These are phyloP conservation scores for Cladosporium velox DNA, from an alignment of 2,329 filamentous ascomycete species.

Conservation along the genomic window DNA sequence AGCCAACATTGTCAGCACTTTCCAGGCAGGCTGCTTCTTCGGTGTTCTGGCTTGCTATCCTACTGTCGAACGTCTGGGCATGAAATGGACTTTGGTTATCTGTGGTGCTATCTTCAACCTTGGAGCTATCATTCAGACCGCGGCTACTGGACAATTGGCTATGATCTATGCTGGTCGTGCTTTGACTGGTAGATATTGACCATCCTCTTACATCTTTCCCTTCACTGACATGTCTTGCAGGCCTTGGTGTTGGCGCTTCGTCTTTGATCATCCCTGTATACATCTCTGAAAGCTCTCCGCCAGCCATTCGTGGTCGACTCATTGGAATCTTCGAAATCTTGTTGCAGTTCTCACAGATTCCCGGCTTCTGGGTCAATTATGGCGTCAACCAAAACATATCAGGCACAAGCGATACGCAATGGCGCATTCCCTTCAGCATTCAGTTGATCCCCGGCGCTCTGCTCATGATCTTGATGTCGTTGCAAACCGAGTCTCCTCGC, in stretches of 20 bases:
- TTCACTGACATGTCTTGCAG: slow-evolving; percentile 45
- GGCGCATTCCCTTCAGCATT: slow-evolving; percentile 28
- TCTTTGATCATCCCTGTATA: slow-evolving; percentile 61
- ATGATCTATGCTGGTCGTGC: slow-evolving; percentile 54
- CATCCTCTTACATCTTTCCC: too few relatives aligned
- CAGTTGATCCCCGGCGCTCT: slow-evolving; percentile 34
- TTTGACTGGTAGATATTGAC: slow-evolving; percentile 33
- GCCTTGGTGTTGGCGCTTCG: slow-evolving; percentile 54
- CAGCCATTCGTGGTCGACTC: slow-evolving; percentile 54
- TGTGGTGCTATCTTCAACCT: slow-evolving; percentile 64
- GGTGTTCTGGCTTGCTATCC: slow-evolving; percentile 60
- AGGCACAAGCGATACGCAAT: slow-evolving; percentile 23
- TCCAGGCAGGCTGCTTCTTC: slow-evolving; percentile 67
- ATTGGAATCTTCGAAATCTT: slow-evolving; percentile 25
- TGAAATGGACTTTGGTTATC: slow-evolving; percentile 62
- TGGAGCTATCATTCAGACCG: slow-evolving; percentile 55
- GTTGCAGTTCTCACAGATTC: slow-evolving; percentile 26
- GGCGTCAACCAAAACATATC: slow-evolving; percentile 50
- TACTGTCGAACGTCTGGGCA: slow-evolving; percentile 58
- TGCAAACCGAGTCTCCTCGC: slow-evolving; percentile 33
- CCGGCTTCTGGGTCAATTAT: slow-evolving; percentile 37
- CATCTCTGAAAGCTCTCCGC: slow-evolving; percentile 60
- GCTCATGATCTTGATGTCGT: slow-evolving; percentile 29
- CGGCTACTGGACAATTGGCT: slow-evolving; percentile 44
- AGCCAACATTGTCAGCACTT: slow-evolving; percentile 67